Evolutionary conservation across 108 stramenopile genomes (phyloP), one percentile per base, ranked within the genome.

Genomic region (Pseudonitzschia pungens): DNA sequence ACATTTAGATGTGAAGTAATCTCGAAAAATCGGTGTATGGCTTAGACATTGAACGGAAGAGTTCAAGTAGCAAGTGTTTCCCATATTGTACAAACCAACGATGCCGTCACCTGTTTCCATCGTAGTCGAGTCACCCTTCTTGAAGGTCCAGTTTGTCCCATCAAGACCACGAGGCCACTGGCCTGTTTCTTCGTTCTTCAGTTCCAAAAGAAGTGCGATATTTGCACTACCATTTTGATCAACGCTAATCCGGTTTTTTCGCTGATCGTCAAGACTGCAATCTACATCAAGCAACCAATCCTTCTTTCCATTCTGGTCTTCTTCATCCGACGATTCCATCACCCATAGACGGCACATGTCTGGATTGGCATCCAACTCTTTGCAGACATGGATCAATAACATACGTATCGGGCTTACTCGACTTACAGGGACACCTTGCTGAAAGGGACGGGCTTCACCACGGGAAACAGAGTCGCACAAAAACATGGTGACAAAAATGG

Each of bases 51-150:
- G 97, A 69, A 98, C 84, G 26, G 94, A 92, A 3, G 96, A 83
- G 70, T 97, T 99, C 43, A 98, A 68, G 80, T 96, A 99, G 89
- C 98, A 99, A 26, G 96, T 98, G 70, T 99, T 99, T 18, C 93
- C 95, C 91, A 96, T 90, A 72, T 96, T 96, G 70, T 87, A 85
- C 66, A 96, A 75, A 18, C 95, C 95, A 15, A 93, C 86, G 51
- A 92, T 76, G 44, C 95, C 95, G 80, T 96, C 88, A 15, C 94
- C 94, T 4, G 84, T 75, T 51, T 81, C 71, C 6, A 77, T 33
- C 20, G 70, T 77, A 26, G 45, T 55, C 4, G 53, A 22, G 33
- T 76, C 73, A 12, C 24, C 50, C 40, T 78, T 68, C 53, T 69
- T 73, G 27, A 78, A 82, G 0, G 63, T 65, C 79, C 83, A 80